phyloP scores from a whole-genome alignment of 768 basidiomycete genomes.

The Leccinellum luteum region DNA sequence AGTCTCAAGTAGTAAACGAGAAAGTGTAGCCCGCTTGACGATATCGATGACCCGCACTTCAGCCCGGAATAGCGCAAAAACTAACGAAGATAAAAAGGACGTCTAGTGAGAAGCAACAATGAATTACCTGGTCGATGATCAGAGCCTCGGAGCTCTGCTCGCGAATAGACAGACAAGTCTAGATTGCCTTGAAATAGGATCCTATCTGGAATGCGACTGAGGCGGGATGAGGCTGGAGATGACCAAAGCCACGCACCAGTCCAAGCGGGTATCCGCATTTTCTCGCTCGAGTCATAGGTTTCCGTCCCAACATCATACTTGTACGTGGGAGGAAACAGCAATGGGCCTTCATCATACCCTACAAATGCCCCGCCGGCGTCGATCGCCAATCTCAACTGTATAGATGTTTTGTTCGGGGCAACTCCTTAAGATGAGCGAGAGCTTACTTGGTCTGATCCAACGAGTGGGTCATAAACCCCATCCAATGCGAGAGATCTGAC shows the following conservation, averaged over 20 bases:
- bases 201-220: constrained; percentile 62
- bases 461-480: constrained; percentile 68
- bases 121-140: constrained; percentile 88
- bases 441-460: constrained; percentile 83
- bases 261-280: constrained; percentile 96
- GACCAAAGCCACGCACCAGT: constrained; percentile 59
- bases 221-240: background rate
- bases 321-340: constrained; percentile 94
- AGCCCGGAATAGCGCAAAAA: constrained; percentile 80
- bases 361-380: constrained; percentile 69
- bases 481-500: constrained; percentile 65
- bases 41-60: constrained; percentile 78
- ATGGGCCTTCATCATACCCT: constrained; percentile 85
- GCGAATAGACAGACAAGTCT: constrained; percentile 74
- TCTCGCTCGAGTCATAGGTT: constrained; percentile 92
- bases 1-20: constrained; percentile 63
- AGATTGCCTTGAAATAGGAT: constrained; percentile 82
- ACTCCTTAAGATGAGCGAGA: background rate
- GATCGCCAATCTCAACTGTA: constrained; percentile 71
- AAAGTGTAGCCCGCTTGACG: constrained; percentile 67
- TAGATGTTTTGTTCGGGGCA: background rate
- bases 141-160: constrained; percentile 85
- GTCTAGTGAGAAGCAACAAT: background rate
- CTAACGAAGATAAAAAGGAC: constrained; percentile 35
- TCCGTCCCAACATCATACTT: constrained; percentile 84